Evolutionary conservation across 2,329 filamentous ascomycete genomes (phyloP).

Genomic region (Diaporthe humulicola): DNA sequence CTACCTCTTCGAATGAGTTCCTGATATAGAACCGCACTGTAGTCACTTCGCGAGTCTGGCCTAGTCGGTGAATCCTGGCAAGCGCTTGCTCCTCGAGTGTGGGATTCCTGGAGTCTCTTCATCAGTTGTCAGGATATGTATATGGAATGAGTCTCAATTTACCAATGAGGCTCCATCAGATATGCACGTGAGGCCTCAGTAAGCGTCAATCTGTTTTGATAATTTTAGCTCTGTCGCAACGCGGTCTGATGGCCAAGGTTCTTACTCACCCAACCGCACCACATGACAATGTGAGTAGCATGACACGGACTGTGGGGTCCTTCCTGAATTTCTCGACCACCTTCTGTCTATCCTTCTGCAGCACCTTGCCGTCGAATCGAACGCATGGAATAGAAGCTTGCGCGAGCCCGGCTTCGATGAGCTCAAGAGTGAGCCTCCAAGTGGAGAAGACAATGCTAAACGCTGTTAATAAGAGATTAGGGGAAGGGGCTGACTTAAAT

Average conservation of each 20-base stretch:
- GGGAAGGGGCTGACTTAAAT: not conserved
- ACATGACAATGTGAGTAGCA: slow-evolving; percentile 64
- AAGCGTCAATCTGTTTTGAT: slow-evolving; percentile 55
- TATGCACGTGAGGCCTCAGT: slow-evolving; percentile 61
- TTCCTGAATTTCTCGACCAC: slow-evolving; percentile 56
- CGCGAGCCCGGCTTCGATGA: slow-evolving; percentile 56
- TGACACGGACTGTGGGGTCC: slow-evolving; percentile 54
- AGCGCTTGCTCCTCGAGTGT: slow-evolving; percentile 49
- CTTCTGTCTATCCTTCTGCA: slow-evolving; percentile 54
- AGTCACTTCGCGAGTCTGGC: slow-evolving; percentile 46
- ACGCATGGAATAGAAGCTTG: slow-evolving; percentile 50
- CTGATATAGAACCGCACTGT: slow-evolving; percentile 46
- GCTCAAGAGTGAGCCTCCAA: slow-evolving; percentile 63
- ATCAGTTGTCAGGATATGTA: not conserved
- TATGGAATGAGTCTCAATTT: not conserved
- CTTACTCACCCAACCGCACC: slow-evolving; percentile 62
- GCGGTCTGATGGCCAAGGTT: not conserved
- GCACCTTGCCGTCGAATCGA: slow-evolving; percentile 62
- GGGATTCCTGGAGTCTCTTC: slow-evolving; percentile 44
- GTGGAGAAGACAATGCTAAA: slow-evolving; percentile 64
- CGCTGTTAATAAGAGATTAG: not conserved
- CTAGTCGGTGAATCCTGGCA: slow-evolving; percentile 47
- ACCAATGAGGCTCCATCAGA: slow-evolving; percentile 65
- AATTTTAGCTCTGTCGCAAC: not conserved
- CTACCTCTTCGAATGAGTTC: slow-evolving; percentile 48